These are phyloP conservation scores for Colletotrichum sp. DNA, from an alignment of 2,329 filamentous ascomycete genomes.

Conservation along the genomic window DNA sequence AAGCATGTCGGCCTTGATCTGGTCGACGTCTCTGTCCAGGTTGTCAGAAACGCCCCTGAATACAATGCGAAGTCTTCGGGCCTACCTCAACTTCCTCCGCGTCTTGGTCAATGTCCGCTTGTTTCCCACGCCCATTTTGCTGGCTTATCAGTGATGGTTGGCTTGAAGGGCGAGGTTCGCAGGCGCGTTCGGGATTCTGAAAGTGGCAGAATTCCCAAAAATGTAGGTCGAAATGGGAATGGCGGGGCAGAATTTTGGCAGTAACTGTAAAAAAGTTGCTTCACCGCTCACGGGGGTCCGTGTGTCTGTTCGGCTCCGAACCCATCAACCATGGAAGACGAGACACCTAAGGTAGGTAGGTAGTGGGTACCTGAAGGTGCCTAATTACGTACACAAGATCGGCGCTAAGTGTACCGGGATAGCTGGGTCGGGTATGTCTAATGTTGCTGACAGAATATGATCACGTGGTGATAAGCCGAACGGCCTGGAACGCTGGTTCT, in stretches of 20 bases:
- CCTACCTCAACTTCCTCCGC: slow-evolving; percentile 70
- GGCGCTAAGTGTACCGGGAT: not conserved
- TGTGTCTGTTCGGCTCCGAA: not conserved
- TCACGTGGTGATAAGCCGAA: slow-evolving; percentile 7
- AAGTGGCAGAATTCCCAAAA: slow-evolving; percentile 6
- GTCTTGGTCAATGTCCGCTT: slow-evolving; percentile 76
- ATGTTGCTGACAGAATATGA: not conserved
- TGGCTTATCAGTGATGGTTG: not conserved
- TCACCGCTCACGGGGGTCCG: not conserved
- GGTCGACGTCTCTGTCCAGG: slow-evolving; percentile 81
- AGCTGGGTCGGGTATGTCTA: not conserved
- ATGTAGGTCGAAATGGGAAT: not conserved
- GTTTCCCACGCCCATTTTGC: slow-evolving; percentile 70
- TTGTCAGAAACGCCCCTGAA: not conserved
- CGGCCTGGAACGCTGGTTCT: not conserved
- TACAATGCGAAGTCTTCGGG: slow-evolving; percentile 16
- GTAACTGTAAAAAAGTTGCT: slow-evolving; percentile 5
- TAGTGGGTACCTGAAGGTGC: not conserved
- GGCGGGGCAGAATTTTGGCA: slow-evolving; percentile 11
- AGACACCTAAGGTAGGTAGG: not conserved
- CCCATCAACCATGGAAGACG: not conserved
- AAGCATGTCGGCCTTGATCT: slow-evolving; percentile 83
- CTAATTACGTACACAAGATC: not conserved
- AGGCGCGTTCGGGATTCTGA: not conserved
- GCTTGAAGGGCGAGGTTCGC: too few relatives aligned